Conservation (phyloP, 1,284 basidiomycete genomes). For the Kalmanozyma brasiliensis region DNA sequence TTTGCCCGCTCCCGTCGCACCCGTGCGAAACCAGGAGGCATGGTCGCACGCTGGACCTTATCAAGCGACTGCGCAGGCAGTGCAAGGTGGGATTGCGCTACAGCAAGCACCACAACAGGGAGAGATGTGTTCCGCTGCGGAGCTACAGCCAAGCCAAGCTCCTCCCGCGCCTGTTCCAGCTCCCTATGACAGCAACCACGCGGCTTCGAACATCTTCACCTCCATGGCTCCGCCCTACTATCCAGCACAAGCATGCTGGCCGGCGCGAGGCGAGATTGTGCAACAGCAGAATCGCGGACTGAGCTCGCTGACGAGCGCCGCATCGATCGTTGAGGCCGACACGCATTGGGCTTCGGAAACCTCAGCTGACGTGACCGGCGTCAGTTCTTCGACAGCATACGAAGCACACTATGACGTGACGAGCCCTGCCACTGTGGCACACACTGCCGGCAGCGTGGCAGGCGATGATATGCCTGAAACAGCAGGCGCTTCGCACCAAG, state of each 20-base stretch:
- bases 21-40: not conserved
- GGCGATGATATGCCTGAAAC: conserved; percentile 16
- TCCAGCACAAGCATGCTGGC: conserved; percentile 32
- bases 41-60: not conserved
- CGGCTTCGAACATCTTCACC: conserved; percentile 18
- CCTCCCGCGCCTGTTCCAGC: not conserved
- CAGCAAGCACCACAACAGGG: too few species aligned
- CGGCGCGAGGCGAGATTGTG: conserved; percentile 8
- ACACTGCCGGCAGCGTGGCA: conserved; percentile 9
- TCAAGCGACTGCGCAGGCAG: not conserved
- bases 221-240: conserved; percentile 27
- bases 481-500: conserved; percentile 5
- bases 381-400: conserved; percentile 10
- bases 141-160: not conserved
- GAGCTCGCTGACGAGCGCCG: conserved; percentile 24
- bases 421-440: conserved; percentile 18
- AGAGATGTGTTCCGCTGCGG: not conserved
- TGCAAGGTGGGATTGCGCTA: too few species aligned
- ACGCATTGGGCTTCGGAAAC: conserved; percentile 17
- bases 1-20: not conserved
- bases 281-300: conserved; percentile 21
- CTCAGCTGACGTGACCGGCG: not conserved
- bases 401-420: conserved; percentile 6
- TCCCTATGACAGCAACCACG: not conserved
- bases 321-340: conserved; percentile 16